Base-by-base conservation (phyloP, 106 monocot species). In the Dioscorea alata region DNA sequence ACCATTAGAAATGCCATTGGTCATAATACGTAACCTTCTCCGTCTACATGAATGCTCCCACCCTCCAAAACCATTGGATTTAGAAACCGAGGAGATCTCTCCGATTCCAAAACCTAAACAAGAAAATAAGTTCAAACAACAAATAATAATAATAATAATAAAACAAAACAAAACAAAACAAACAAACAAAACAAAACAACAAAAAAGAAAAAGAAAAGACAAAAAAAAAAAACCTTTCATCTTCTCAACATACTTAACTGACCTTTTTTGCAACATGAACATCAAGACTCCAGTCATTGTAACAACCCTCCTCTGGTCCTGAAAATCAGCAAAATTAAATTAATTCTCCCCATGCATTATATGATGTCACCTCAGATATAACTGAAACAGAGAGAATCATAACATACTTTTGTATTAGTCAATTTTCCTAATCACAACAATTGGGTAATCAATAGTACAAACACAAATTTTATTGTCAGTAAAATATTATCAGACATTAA, bases 41-140 rank as follows among this genome's bases (percentile, higher is more conserved):
- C 97, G 69, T 99, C 97, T 48, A 99, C 97, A 80, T 99, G 92
- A 70, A 99, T 90, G 73, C 92, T 90, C 87, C 97, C 97, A 76
- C 97, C 97, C 73, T 92, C 97, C 28, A 97, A 89, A 78, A 97
- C 74, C 87, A 97, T 97, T 25, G 64, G 66, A 73, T 92, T 86
- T 12, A 65, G 76, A 81, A 97, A 92, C 33, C 89, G 84, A 60
- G 86, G 80, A 71, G 83, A 48, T 61, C 81, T 76, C 66, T 97
- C 97, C 70, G 86, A 65, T 21, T 80, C 78, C 23, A 93, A 57
- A 68, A 99, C 92, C 97, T 99, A 61, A 17, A 77, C 48, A 42
- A 4, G 28, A 71, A 66, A 51, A 42, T 15, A 18, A 64, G 31
- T 61, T 1, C 0, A 65, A 7, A 78, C 13, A 48, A 23, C 33